Evolutionary conservation across 371 early-diverging fungal species (phyloP), one percentile per base, ranked within the genome.

Genomic region (Conidiobolus coronatus): DNA sequence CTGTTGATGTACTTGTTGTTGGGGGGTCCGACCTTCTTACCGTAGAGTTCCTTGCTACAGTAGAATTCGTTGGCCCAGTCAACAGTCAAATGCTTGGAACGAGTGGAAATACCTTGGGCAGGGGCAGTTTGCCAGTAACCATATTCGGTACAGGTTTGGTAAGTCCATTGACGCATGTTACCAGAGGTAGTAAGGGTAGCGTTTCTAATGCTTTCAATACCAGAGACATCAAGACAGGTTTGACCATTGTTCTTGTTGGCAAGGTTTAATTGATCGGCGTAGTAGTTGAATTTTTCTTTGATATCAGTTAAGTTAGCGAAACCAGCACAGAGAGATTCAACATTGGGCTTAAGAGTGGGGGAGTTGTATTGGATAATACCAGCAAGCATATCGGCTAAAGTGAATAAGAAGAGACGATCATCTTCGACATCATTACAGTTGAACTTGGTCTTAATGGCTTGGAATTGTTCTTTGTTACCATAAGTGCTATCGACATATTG

Each of bases 91-190:
- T 20, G n/a, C 6, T 18, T 38, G 24, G 48, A 47, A 2, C 48
- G 38, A 18, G 40, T 20, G 2, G 48, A 13, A 15, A 20, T 21
- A 9, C n/a, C 17, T 4, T 47, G 40, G 22, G 38, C 9, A 22
- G 48, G 48, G 7, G 46, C 46, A 8, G 38, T 39, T 40, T 47
- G 48, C 48, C 48, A 40, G 40, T 40, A 47, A 4, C 40, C 48
- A 29, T 20, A 47, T 19, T 47, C 40, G 11, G 48, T 47, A 40
- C 48, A 47, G 22, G 24, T 23, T 19, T 47, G 48, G 29, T 47
- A 47, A 5, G 14, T 8, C 48, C 48, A 47, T 19, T 47, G 48
- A 17, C 48, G 48, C 9, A 15, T 23, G 40, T 22, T 17, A 1
- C 14, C 40, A n/a, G 2, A 12, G 12, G 18, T 9, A 29, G 3